Percentiles rank a stretch among this genome's conserved stretches.
Evolutionary conservation across 306 rosid species (phyloP).

Genomic region (Gynostemma pentaphyllum): DNA sequence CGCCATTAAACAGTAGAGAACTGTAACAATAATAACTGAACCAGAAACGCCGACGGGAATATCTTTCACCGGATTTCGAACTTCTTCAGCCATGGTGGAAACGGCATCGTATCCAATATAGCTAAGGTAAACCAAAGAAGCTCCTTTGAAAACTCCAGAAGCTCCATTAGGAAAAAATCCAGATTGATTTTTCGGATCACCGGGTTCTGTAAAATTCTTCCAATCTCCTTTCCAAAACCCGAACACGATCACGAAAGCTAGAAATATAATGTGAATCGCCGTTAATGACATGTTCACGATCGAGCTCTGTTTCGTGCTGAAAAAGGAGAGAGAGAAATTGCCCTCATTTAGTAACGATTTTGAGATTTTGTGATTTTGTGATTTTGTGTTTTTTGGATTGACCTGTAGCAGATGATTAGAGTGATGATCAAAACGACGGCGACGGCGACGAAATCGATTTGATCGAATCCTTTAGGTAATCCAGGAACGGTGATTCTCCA

Average conservation of each 20-base stretch:
- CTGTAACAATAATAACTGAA: conserved; percentile 60
- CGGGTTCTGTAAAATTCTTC: conserved; percentile 60
- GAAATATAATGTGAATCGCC: conserved; percentile 61
- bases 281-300: conserved; percentile 67
- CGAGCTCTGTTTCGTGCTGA: conserved; percentile 76
- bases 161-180: conserved; percentile 69
- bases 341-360: neutral
- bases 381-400: neutral
- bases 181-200: conserved; percentile 32
- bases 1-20: conserved; percentile 78
- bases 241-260: conserved; percentile 46
- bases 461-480: conserved; percentile 55
- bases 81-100: conserved; percentile 94
- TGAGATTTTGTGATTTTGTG: neutral
- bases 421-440: conserved; percentile 57
- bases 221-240: conserved; percentile 70
- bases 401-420: conserved; percentile 76
- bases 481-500: conserved; percentile 54
- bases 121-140: conserved; percentile 66
- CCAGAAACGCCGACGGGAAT: conserved; percentile 85
- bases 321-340: neutral
- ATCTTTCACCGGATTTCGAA: conserved; percentile 59
- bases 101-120: conserved; percentile 96
- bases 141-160: conserved; percentile 66
- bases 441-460: conserved; percentile 64